These are phyloP conservation scores for Aspergillus clavatus DNA, from an alignment of 2,329 filamentous ascomycete species.

Conservation along the genomic window DNA sequence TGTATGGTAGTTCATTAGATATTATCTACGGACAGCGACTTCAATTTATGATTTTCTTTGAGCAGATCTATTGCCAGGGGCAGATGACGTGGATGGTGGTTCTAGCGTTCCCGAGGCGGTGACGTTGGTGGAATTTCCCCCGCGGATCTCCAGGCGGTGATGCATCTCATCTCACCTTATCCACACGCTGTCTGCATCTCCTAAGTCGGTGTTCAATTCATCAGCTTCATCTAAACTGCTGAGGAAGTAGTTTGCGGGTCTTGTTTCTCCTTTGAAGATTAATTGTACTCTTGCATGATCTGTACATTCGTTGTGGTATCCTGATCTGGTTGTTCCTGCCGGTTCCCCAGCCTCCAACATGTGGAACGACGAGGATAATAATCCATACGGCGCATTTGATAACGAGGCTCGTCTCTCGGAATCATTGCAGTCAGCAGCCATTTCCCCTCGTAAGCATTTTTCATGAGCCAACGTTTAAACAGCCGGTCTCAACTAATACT, in stretches of 20 bases:
- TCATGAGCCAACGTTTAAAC: background rate
- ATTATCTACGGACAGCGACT: too few relatives aligned
- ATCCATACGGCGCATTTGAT: constrained; percentile 93
- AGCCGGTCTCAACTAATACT: background rate
- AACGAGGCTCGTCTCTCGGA: constrained; percentile 72
- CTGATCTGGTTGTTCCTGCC: background rate
- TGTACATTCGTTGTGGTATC: background rate
- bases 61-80: background rate
- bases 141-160: constrained; percentile 2
- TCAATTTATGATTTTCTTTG: background rate
- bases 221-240: background rate
- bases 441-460: constrained; percentile 48
- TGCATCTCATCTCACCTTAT: background rate
- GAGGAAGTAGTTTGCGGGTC: background rate
- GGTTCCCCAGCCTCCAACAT: constrained; percentile 49
- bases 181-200: background rate
- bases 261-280: background rate
- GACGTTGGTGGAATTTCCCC: constrained; percentile 4
- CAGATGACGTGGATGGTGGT: background rate
- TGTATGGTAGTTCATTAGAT: background rate
- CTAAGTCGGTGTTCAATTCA: background rate
- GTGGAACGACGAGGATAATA: constrained; percentile 99
- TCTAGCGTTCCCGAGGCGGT: background rate
- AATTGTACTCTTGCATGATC: background rate
- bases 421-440: constrained; percentile 56